Base-by-base conservation (phyloP, 495 filamentous ascomycete genomes). In the Niebla homalea region DNA sequence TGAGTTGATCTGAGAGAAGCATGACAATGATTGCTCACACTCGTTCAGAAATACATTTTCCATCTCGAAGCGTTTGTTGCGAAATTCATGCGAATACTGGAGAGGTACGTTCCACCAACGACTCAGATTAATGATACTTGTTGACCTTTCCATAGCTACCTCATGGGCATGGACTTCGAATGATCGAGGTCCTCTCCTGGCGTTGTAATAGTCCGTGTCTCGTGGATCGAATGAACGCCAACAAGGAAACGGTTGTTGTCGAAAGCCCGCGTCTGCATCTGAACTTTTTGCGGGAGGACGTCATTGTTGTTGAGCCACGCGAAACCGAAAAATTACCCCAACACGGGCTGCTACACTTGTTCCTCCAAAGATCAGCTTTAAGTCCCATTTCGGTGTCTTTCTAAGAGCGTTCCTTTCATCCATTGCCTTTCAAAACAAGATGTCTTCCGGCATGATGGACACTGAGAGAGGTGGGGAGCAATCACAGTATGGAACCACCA, bases 51-150 rank as follows among this genome's bases (percentile, higher is more conserved):
- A 77, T 82, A 89, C 21, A 96, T 98, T 42, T 98, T 98, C 65
- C 92, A 98, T 57, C 75, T 98, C 0, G 92, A 98, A 70, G 92
- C 92, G 20, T 98, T 97, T 67, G 90, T 98, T 32, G 90, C 93
- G 25, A 95, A 94, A 70, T 90, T 94, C 63, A 96, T 98, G 88
- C 77, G 90, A 56, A 81, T 98, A 47, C 77, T 90, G 48, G 92
- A 98, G 71, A 78, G 78, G 78, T 82, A 60, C 46, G 71, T 56
- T 41, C 22, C 2, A 16, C 19, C 41, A 3, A 38, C 25, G 5
- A 36, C 15, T 15, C 16, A 45, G 16, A 21, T 35, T 54, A 18
- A n/a, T 5, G n/a, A 16, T 46, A 22, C 5, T 15, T 23, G 29
- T 26, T 60, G 50, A 61, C 42, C 50, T 38, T n/a, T 51, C 16